phyloP scores from a whole-genome alignment of 2,329 filamentous ascomycete genomes.

The Coniosporium tulheliwenetii region DNA sequence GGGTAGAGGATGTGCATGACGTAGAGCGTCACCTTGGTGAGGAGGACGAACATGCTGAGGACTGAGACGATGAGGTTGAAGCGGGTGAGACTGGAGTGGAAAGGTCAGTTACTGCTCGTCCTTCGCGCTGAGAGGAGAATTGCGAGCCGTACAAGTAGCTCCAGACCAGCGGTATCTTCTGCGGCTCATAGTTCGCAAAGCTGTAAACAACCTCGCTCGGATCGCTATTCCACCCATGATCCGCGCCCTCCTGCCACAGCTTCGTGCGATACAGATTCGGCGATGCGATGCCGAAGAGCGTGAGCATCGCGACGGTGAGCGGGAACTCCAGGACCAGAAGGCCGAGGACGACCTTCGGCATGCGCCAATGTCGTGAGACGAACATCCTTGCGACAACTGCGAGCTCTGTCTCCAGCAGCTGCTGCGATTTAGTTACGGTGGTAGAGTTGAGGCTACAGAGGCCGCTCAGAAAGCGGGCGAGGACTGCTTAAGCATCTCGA shows the following conservation, averaged over 20 bases:
- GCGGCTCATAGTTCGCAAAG: constrained; percentile 52
- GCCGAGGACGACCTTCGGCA: constrained; percentile 33
- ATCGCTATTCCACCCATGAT: constrained; percentile 59
- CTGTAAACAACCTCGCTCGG: constrained; percentile 55
- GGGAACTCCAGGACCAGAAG: constrained; percentile 52
- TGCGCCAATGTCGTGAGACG: constrained; percentile 38
- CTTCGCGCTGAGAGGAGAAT: neutral
- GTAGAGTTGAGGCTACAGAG: too few species aligned
- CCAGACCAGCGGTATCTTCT: constrained; percentile 55
- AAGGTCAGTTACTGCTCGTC: neutral
- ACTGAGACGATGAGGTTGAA: constrained; percentile 67
- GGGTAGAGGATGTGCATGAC: constrained; percentile 60
- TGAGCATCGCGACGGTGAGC: constrained; percentile 48
- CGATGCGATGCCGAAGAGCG: constrained; percentile 58
- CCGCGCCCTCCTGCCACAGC: constrained; percentile 57
- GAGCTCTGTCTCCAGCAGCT: too few species aligned
- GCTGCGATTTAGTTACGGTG: too few species aligned
- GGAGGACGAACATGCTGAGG: constrained; percentile 58
- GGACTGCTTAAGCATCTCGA: too few species aligned
- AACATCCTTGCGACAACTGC: neutral
- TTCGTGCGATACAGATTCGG: constrained; percentile 57
- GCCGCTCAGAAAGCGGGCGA: too few species aligned
- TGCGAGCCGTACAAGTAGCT: constrained; percentile 39
- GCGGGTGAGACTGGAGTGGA: constrained; percentile 47
- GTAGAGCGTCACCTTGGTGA: constrained; percentile 52